Evolutionary conservation across 202 grass and related monocot species (phyloP).

Genomic region (Setaria viridis): DNA sequence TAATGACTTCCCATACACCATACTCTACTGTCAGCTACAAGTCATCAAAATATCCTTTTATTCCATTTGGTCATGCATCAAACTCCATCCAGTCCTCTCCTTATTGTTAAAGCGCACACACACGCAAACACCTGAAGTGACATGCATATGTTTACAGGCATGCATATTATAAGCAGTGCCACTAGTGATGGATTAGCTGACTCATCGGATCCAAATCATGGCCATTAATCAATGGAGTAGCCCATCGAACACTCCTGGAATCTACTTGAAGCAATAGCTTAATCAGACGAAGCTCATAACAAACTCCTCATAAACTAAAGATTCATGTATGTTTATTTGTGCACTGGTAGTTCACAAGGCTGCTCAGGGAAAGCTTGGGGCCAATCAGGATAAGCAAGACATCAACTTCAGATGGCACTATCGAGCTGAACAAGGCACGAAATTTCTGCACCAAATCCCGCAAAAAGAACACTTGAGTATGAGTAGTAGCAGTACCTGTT

Average conservation of each 20-base stretch:
- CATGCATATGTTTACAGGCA: conserved; percentile 36
- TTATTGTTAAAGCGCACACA: conserved; percentile 21
- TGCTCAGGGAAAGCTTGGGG: conserved; percentile 39
- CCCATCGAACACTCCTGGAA: conserved; percentile 47
- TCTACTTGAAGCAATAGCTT: conserved; percentile 55
- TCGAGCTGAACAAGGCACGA: conserved; percentile 50
- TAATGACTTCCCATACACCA: not conserved
- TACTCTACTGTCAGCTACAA: conserved; percentile 28
- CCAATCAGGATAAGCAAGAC: conserved; percentile 46
- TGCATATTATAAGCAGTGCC: conserved; percentile 40
- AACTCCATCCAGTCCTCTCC: conserved; percentile 24
- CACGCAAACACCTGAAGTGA: conserved; percentile 59
- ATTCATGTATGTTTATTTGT: not conserved
- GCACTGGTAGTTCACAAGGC: conserved; percentile 19
- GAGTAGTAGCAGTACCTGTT: conserved; percentile 7
- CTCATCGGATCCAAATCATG: conserved; percentile 55
- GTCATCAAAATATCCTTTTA: conserved; percentile 20
- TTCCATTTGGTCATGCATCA: conserved; percentile 45
- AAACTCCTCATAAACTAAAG: conserved; percentile 36
- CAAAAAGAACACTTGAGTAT: conserved; percentile 27
- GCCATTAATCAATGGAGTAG: conserved; percentile 41
- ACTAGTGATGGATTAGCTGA: conserved; percentile 50
- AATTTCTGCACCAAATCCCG: conserved; percentile 47
- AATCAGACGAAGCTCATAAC: conserved; percentile 41
- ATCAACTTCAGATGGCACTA: conserved; percentile 57